Evolutionary conservation across 257 asterid genomes (phyloP), one percentile per base, ranked within the genome.

Genomic region (Plantago ovata): DNA sequence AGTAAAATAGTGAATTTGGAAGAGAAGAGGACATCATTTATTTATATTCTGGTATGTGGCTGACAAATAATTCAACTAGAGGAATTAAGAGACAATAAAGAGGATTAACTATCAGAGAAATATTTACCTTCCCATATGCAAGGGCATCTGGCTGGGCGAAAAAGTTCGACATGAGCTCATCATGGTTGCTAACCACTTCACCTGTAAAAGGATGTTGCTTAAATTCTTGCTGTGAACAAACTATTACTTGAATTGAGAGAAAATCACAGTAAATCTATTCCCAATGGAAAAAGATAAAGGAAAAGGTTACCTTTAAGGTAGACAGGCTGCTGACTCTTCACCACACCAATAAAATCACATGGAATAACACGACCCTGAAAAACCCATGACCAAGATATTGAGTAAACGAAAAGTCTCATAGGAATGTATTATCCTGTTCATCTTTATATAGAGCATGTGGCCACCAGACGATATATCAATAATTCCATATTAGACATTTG

Each of bases 141-240:
- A 93, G 95, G 66, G 99, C 99, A 77, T 93, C 99, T 19, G 99
- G 96, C 83, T 93, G 99, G 40, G 99, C 99, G 76, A 89, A 93
- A 82, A 89, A 93, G 91, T 93, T 93, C 0, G 99, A 93, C 99
- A 93, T 93, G 73, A 93, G 97, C 79, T 93, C 99, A 64, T 93
- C 97, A 50, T 93, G 99, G 85, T 93, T 89, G 62, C 83, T 81
- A 63, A 89, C 99, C 65, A 84, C 63, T 79, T 93, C 97, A 77
- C 85, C 99, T 93, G 84, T 42, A 72, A 64, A 82, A 53, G 61
- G 72, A 69, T 65, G 56, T 44, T 46, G 36, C 47, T 53, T 24
- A 61, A 59, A 15, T 38, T 58, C 39, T 73, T 53, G 33, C 32
- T 62, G 41, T 20, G 68, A 38, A 56, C 16, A 44, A 49, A 44